These are phyloP conservation scores for Mycena floridula DNA, from an alignment of 768 basidiomycete species.

Conservation along the genomic window DNA sequence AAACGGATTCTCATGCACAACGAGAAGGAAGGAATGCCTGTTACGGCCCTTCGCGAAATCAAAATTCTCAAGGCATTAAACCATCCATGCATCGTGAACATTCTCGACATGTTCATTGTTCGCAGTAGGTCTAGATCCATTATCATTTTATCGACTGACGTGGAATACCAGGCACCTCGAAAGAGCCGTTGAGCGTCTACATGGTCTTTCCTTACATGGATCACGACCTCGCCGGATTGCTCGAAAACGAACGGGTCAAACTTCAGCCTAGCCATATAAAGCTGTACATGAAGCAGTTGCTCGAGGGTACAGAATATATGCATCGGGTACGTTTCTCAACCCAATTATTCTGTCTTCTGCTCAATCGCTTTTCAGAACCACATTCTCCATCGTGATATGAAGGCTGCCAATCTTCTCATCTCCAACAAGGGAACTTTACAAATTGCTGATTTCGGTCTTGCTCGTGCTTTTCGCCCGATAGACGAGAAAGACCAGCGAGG, in stretches of 20 bases:
- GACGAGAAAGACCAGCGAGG: slow-evolving; percentile 35
- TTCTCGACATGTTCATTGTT: slow-evolving; percentile 90
- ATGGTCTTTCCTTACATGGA: slow-evolving; percentile 99
- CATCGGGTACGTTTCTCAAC: slow-evolving; percentile 60
- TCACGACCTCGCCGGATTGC: slow-evolving; percentile 90
- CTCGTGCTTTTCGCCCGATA: slow-evolving; percentile 66
- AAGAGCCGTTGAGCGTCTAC: slow-evolving; percentile 79
- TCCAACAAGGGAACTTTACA: slow-evolving; percentile 77
- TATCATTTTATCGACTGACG: background rate
- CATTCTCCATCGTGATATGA: slow-evolving; percentile 98
- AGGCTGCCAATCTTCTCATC: slow-evolving; percentile 94
- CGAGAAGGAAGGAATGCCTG: slow-evolving; percentile 94
- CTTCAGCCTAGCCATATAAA: slow-evolving; percentile 85
- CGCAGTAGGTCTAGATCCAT: slow-evolving; percentile 44
- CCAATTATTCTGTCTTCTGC: slow-evolving; percentile 2
- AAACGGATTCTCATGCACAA: slow-evolving; percentile 97
- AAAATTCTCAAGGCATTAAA: slow-evolving; percentile 89
- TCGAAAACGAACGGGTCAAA: slow-evolving; percentile 88
- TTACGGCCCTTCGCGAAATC: slow-evolving; percentile 95
- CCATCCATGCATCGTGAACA: slow-evolving; percentile 81
- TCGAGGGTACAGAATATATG: slow-evolving; percentile 96
- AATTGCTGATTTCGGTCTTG: slow-evolving; percentile 95
- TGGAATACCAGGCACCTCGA: slow-evolving; percentile 45
- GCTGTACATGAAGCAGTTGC: slow-evolving; percentile 90
- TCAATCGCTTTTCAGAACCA: slow-evolving; percentile 58